Base-by-base conservation (phyloP, 192 early-diverging fungal genomes). In the Coemansia sp. region DNA sequence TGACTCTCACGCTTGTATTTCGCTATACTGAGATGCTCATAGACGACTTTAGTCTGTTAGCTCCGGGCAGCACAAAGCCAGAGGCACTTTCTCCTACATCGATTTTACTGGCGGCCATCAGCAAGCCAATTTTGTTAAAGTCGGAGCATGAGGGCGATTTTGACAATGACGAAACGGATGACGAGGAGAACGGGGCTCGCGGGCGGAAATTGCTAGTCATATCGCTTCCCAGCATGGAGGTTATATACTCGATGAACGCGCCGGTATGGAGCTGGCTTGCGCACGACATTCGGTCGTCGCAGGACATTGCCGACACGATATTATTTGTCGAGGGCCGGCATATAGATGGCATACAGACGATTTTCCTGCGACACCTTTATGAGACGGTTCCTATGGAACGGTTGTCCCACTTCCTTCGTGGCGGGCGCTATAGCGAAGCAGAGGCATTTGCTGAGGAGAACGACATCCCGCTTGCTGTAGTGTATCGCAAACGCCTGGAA, bases 1-100 rank as follows among this genome's bases (percentile, higher is more conserved):
- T 67, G 12, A 83, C 75, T 9, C 60, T 83, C 51, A 83, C 81
- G 10, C 81, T 60, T 12, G 69, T 83, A 29, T 83, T 77, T 32
- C 76, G 81, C 4, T 75, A 78, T 41, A 25, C 48, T 11, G 70
- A 66, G 1, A 48, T 39, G 32, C 50, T 25, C 8, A 34, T 75
- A 6, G 73, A 68, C 15, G 76, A 83, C 67, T 82, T 82, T 82
- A 57, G 65, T 21, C 44, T 82, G 17, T 21, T 72, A 15, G 57
- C 66, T 11, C 44, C 64, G 21, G 34, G 62, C 32, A 38, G 48
- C 27, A 23, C 51, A 10, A 34, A 15, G 5, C 23, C 51, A 2
- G n/a, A 46, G 4, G 21, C 9, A 21, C 14, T 15, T 17, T 12
- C 64, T 14, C 41, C 64, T 19, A 21, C 64, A 29, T 63, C 69